Evolutionary conservation across 129 eudicot genomes (phyloP).

Genomic region (Helichrysum umbraculigerum): DNA sequence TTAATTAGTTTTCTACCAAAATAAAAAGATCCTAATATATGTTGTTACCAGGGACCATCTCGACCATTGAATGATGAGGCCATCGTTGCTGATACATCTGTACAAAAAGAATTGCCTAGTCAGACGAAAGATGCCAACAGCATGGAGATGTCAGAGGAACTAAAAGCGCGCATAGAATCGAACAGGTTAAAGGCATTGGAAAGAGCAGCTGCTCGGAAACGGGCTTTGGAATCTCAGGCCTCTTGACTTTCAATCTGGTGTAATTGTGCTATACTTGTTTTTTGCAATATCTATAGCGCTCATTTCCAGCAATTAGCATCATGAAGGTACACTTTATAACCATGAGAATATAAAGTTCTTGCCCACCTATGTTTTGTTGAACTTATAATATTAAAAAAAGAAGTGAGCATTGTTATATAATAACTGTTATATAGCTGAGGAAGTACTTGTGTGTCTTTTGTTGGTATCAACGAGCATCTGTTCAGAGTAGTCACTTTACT

Average conservation of each 20-base stretch:
- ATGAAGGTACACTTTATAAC: background rate
- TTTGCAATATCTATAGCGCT: background rate
- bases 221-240: slow-evolving; percentile 34
- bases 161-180: slow-evolving; percentile 79
- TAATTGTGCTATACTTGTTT: background rate
- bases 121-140: slow-evolving; percentile 23
- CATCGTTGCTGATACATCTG: slow-evolving; percentile 28
- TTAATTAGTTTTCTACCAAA: background rate
- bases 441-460: background rate
- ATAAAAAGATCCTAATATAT: background rate
- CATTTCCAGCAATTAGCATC: background rate
- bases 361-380: slow-evolving; percentile 7
- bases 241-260: slow-evolving; percentile 4
- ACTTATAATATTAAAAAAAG: background rate
- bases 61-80: slow-evolving; percentile 24
- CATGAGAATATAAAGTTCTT: background rate
- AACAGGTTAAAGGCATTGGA: slow-evolving; percentile 83
- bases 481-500: background rate
- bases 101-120: slow-evolving; percentile 23
- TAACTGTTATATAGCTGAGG: background rate
- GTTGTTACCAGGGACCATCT: slow-evolving; percentile 43
- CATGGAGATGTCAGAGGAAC: slow-evolving; percentile 55
- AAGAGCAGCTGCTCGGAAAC: slow-evolving; percentile 79
- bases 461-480: background rate
- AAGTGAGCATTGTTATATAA: background rate